Evolutionary conservation across 179 eudicot genomes (phyloP), one percentile per base, ranked within the genome.

Genomic region (Silene coronaria): DNA sequence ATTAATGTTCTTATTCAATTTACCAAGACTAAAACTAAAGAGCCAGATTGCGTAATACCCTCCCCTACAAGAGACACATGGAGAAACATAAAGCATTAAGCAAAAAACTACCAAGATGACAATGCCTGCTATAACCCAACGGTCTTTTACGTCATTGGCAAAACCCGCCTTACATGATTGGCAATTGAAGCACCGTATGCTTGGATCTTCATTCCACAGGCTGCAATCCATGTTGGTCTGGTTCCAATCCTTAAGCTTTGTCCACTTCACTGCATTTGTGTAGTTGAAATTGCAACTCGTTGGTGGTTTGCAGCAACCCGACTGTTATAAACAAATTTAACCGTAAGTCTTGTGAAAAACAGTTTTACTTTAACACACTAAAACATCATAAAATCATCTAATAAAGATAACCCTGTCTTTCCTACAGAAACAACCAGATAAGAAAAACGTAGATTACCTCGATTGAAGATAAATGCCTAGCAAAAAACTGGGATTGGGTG

Each of bases 281-380:
- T 80, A 80, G 27, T 30, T 48, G 79, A 80, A 80, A 12, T 65
- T 66, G 74, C 83, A 80, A 42, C 76, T 75, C 27, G 73, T 75
- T 45, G 83, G 67, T 46, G 83, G 83, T 70, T 80, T 76, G 70
- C 83, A 80, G 32, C 83, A 80, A 11, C 83, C 83, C 22, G 78
- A 62, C 77, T 74, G 42, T 19, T 12, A 5, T n/a, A n/a, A n/a
- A n/a, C n/a, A n/a, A n/a, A n/a, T n/a, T n/a, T n/a, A n/a, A n/a
- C n/a, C n/a, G n/a, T n/a, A n/a, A n/a, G n/a, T n/a, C n/a, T n/a
- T n/a, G n/a, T n/a, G n/a, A n/a, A n/a, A n/a, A n/a, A n/a, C n/a
- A n/a, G n/a, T n/a, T n/a, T n/a, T n/a, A n/a, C n/a, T n/a, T n/a
- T n/a, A n/a, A n/a, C n/a, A n/a, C n/a, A n/a, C n/a, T n/a, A n/a